These are phyloP conservation scores for Mrakia hoshinonis DNA, from an alignment of 768 basidiomycete genomes.

Conservation along the genomic window DNA sequence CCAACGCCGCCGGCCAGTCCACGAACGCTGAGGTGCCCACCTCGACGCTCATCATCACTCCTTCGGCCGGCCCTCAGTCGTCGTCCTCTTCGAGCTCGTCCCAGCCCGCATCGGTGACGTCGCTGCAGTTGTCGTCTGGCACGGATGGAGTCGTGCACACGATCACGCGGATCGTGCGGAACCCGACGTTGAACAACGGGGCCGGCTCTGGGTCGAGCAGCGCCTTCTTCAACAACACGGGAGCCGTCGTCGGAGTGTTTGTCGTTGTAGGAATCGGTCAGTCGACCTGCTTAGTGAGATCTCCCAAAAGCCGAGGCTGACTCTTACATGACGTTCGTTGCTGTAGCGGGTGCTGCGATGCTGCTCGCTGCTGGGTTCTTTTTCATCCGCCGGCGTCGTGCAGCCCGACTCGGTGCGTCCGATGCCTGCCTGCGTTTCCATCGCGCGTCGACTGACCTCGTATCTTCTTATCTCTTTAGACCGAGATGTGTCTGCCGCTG, in stretches of 20 bases:
- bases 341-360: conserved; percentile 27
- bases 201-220: conserved; percentile 10
- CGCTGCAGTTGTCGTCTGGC: conserved; percentile 34
- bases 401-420: conserved; percentile 25
- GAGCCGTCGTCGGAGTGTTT: conserved; percentile 28
- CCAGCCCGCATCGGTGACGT: conserved; percentile 36
- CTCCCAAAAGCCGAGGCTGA: neutral
- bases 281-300: neutral
- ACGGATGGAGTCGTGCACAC: conserved; percentile 38
- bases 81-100: conserved; percentile 33
- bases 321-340: neutral
- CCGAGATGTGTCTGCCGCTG: conserved; percentile 28
- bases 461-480: neutral
- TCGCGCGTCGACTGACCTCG: neutral
- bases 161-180: conserved; percentile 39
- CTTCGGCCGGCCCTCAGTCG: conserved; percentile 34
- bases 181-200: conserved; percentile 38
- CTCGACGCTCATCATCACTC: conserved; percentile 36
- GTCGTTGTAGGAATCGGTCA: conserved; percentile 29
- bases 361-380: conserved; percentile 27
- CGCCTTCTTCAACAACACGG: conserved; percentile 29
- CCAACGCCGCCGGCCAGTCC: neutral
- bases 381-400: conserved; percentile 18
- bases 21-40: conserved; percentile 3
- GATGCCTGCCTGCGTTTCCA: neutral